Evolutionary conservation across 305 asterid species (phyloP).

Genomic region (Coffea humblotiana): DNA sequence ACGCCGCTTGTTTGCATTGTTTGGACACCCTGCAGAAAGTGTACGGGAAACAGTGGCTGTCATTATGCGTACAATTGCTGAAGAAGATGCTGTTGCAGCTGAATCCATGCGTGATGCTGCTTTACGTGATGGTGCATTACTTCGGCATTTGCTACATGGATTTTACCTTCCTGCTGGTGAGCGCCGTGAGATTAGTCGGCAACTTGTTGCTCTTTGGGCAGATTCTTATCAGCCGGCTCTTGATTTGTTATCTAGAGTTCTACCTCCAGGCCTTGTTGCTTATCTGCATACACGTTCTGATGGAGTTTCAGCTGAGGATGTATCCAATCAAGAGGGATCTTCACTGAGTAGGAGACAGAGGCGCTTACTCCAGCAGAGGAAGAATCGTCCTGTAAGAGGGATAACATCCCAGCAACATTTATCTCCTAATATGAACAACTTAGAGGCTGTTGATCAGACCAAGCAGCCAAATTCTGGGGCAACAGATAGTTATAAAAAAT

Average conservation of each 20-base stretch:
- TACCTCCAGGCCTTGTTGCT: conserved; percentile 99
- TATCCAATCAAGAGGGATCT: conserved; percentile 66
- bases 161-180: conserved; percentile 95
- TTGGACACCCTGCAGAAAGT: conserved; percentile 98
- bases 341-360: conserved; percentile 84
- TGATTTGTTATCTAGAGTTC: conserved; percentile 88
- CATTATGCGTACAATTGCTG: conserved; percentile 98
- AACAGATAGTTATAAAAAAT: conserved; percentile 50
- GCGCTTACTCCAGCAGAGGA: conserved; percentile 86
- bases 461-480: conserved; percentile 41
- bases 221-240: conserved; percentile 99
- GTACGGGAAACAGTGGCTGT: conserved; percentile 95
- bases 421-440: conserved; percentile 46
- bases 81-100: conserved; percentile 99
- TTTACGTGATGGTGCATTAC: conserved; percentile 95
- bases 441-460: conserved; percentile 56
- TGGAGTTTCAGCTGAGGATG: conserved; percentile 61
- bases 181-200: conserved; percentile 95
- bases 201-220: conserved; percentile 99
- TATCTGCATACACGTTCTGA: conserved; percentile 85
- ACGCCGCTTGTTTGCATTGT: conserved; percentile 94
- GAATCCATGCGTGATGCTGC: conserved; percentile 99
- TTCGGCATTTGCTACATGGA: conserved; percentile 95
- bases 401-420: conserved; percentile 57
- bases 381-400: conserved; percentile 71